A percentile compares a stretch with the other conserved stretches of the same genome.
phyloP scores from a whole-genome alignment of 73 alveolate genomes.

The Uronychia binucleata region DNA sequence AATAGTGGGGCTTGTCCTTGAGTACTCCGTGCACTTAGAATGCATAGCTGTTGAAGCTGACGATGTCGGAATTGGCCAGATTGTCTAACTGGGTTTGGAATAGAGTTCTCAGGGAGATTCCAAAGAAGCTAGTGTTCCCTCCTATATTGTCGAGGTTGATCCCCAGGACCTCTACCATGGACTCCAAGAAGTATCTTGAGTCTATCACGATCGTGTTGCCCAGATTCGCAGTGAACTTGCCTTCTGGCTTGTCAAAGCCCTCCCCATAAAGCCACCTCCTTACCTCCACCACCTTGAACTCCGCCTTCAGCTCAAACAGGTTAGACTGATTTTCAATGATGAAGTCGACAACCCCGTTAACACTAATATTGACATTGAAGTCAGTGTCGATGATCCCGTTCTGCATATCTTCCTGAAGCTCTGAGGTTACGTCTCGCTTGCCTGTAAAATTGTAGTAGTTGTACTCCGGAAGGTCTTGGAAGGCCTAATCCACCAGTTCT shows the following conservation, averaged over 20 bases:
- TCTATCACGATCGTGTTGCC: conserved; percentile 68
- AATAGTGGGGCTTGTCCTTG: conserved; percentile 60
- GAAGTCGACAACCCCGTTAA: neutral
- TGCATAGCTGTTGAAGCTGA: conserved; percentile 68
- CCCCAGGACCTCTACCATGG: neutral
- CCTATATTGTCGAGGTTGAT: neutral
- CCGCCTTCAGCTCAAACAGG: neutral
- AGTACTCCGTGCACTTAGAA: conserved; percentile 66
- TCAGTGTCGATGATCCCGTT: neutral
- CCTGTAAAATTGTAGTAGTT: neutral
- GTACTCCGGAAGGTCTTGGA: neutral
- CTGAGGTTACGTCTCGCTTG: neutral
- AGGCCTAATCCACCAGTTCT: neutral
- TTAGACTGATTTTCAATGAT: conserved; percentile 5
- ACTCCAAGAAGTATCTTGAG: conserved; percentile 19
- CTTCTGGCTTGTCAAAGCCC: conserved; percentile 58
- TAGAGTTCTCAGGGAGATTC: neutral
- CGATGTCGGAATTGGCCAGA: neutral
- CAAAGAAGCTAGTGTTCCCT: neutral
- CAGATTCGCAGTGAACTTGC: conserved; percentile 51
- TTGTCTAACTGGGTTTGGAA: neutral
- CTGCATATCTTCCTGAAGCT: neutral
- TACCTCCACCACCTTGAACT: conserved; percentile 31
- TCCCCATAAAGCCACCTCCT: neutral
- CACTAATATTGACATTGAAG: neutral